Conservation (phyloP, 495 filamentous ascomycete species). For the Tuber melanosporum region DNA sequence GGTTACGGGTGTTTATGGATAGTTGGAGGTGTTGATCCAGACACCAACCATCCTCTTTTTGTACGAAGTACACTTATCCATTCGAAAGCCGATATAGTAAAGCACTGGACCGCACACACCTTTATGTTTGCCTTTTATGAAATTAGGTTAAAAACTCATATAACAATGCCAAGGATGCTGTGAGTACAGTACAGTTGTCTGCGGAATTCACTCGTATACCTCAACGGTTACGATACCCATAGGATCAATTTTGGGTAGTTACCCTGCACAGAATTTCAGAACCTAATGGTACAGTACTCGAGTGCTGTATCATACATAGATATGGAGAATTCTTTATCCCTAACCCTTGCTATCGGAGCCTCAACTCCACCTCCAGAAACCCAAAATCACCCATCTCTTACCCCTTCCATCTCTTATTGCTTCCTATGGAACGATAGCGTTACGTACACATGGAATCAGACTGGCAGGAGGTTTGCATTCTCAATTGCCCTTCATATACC, state of each 20-base stretch:
- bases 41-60: neutral
- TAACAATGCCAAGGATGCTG: no score
- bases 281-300: neutral
- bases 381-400: neutral
- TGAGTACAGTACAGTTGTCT: no score
- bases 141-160: no score
- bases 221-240: no score
- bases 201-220: no score
- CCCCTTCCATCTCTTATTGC: neutral
- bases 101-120: no score
- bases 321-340: neutral
- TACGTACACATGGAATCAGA: slow-evolving; percentile 38
- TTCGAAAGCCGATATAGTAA: neutral
- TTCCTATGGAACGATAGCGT: slow-evolving; percentile 25
- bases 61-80: no score
- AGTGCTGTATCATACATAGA: no score
- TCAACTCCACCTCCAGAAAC: neutral
- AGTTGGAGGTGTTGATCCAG: neutral
- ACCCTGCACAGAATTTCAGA: neutral
- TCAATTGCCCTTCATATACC: neutral
- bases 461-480: slow-evolving; percentile 37
- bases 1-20: no score
- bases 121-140: no score
- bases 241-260: neutral
- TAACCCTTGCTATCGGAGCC: neutral